Percentiles rank a stretch among this genome's conserved stretches.
Evolutionary conservation across 352 stramenopile genomes (phyloP).

Genomic region (Pythium aristosporum): DNA sequence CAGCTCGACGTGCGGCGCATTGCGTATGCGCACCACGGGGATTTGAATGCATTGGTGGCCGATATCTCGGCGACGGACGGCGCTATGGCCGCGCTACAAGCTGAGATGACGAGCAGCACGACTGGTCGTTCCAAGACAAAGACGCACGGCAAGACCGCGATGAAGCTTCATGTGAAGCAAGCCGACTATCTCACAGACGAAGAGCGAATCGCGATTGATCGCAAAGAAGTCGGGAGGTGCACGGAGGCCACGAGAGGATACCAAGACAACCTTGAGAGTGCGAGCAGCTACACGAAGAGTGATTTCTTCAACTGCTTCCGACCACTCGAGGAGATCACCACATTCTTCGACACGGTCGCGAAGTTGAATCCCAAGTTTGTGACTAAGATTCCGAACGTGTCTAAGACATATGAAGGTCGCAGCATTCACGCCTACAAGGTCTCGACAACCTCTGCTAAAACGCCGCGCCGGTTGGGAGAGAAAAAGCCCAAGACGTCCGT

Average conservation of each 20-base stretch:
- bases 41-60: slow-evolving; percentile 8
- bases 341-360: slow-evolving; percentile 54
- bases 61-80: slow-evolving; percentile 22
- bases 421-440: slow-evolving; percentile 66
- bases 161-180: slow-evolving; percentile 29
- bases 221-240: slow-evolving; percentile 44
- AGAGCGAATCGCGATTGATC: slow-evolving; percentile 37
- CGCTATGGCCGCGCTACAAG: slow-evolving; percentile 16
- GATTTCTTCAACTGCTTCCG: slow-evolving; percentile 77
- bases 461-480: neutral
- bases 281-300: slow-evolving; percentile 39
- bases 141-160: neutral
- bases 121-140: slow-evolving; percentile 1
- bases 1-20: slow-evolving; percentile 27
- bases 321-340: slow-evolving; percentile 54
- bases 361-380: slow-evolving; percentile 46
- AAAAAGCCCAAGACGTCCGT: slow-evolving; percentile 35
- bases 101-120: neutral
- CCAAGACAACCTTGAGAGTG: slow-evolving; percentile 27
- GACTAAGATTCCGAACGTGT: slow-evolving; percentile 51
- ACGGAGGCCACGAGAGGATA: slow-evolving; percentile 50
- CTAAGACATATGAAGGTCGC: slow-evolving; percentile 50
- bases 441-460: slow-evolving; percentile 27
- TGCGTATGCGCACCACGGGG: neutral
- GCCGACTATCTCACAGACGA: slow-evolving; percentile 23